Conservation (phyloP, 2,329 filamentous ascomycete species). For the Colletotrichum nymphaeae region DNA sequence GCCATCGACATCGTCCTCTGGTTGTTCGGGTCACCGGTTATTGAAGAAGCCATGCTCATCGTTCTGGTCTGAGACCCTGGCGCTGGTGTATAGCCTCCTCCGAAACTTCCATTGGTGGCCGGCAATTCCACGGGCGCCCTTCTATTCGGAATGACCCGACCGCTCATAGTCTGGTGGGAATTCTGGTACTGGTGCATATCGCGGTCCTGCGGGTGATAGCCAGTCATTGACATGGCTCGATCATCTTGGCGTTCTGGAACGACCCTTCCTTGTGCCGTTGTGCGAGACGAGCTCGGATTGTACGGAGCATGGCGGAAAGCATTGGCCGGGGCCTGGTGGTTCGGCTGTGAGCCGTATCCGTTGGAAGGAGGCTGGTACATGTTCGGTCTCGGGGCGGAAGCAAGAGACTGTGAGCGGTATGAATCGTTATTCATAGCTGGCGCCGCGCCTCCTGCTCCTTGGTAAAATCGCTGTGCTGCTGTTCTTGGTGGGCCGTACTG, state of each 20-base stretch:
- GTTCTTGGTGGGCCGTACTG: conserved; percentile 47
- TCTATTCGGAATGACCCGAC: conserved; percentile 86
- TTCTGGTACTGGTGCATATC: conserved; percentile 52
- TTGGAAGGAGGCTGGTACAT: conserved; percentile 75
- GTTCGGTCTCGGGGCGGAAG: conserved; percentile 77
- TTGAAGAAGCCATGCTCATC: conserved; percentile 71
- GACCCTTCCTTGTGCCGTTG: conserved; percentile 89
- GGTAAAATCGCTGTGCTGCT: conserved; percentile 70
- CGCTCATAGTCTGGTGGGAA: conserved; percentile 92
- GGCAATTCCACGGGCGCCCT: conserved; percentile 57
- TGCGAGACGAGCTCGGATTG: conserved; percentile 74
- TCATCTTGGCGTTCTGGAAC: conserved; percentile 94
- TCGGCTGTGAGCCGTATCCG: conserved; percentile 54
- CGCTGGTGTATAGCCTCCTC: conserved; percentile 54
- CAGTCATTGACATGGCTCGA: conserved; percentile 95
- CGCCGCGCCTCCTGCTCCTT: conserved; percentile 67
- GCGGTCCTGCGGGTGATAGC: conserved; percentile 75
- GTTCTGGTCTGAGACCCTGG: conserved; percentile 68
- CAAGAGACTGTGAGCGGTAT: conserved; percentile 94
- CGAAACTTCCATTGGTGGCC: conserved; percentile 49
- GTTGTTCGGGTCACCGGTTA: conserved; percentile 58
- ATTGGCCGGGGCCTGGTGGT: conserved; percentile 73
- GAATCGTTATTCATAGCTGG: conserved; percentile 86
- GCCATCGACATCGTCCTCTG: conserved; percentile 91
- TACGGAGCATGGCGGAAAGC: conserved; percentile 84